These are phyloP conservation scores for Axilococcus clingmanii DNA, from an alignment of 139 green algal species.

Conservation along the genomic window DNA sequence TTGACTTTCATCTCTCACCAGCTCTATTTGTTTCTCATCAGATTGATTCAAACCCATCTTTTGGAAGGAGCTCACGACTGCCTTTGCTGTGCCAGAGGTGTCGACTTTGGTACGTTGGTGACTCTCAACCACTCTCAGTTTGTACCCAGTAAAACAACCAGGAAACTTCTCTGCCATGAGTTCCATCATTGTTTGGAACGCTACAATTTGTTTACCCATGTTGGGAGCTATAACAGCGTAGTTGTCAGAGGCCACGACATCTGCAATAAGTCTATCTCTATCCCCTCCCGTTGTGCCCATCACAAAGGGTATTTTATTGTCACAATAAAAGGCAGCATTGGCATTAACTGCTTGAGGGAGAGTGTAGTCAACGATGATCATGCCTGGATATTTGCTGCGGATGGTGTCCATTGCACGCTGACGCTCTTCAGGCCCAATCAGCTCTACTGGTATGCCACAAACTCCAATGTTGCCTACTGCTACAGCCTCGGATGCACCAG, in stretches of 20 bases:
- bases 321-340: slow-evolving; percentile 82
- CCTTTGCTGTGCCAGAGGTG: slow-evolving; percentile 85
- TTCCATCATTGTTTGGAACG: slow-evolving; percentile 90
- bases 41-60: slow-evolving; percentile 69
- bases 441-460: slow-evolving; percentile 46
- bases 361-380: slow-evolving; percentile 96
- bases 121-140: slow-evolving; percentile 79
- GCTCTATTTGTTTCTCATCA: slow-evolving; percentile 61
- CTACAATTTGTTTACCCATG: slow-evolving; percentile 97
- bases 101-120: slow-evolving; percentile 97
- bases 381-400: slow-evolving; percentile 50
- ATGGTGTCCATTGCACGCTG: slow-evolving; percentile 39
- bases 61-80: slow-evolving; percentile 79
- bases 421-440: slow-evolving; percentile 33
- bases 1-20: slow-evolving; percentile 57
- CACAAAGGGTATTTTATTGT: slow-evolving; percentile 84
- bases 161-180: slow-evolving; percentile 86
- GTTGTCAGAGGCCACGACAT: slow-evolving; percentile 37
- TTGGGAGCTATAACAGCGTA: slow-evolving; percentile 96
- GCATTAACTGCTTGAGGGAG: slow-evolving; percentile 74
- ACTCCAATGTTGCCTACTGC: slow-evolving; percentile 54
- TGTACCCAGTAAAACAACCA: slow-evolving; percentile 89
- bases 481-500: slow-evolving; percentile 35
- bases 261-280: slow-evolving; percentile 56
- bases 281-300: slow-evolving; percentile 98